A percentile compares a stretch with the other conserved stretches of the same genome.
These are phyloP conservation scores for Ogataea degrootiae DNA, from an alignment of 805 yeast genomes.

Conservation along the genomic window DNA sequence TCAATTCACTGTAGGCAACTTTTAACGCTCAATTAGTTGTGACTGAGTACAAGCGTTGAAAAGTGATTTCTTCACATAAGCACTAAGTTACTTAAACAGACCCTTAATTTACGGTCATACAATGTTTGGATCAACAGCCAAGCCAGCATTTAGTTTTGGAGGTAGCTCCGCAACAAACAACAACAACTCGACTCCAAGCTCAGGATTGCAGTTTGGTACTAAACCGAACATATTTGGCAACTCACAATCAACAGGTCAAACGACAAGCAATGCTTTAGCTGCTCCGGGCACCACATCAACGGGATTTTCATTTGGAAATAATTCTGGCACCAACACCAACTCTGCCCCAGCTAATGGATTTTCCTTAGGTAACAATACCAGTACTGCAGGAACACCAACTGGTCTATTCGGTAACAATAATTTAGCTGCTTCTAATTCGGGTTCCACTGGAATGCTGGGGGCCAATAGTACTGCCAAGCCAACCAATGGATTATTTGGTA, in stretches of 20 bases:
- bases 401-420: constrained; percentile 29
- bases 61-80: too few species aligned
- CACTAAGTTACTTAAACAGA: background rate
- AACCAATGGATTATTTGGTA: constrained; percentile 6
- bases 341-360: background rate
- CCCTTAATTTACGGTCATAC: background rate
- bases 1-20: too few species aligned
- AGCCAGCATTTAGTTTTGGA: constrained; percentile 23
- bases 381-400: constrained; percentile 38
- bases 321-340: constrained; percentile 4
- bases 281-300: constrained; percentile 10
- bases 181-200: constrained; percentile 1
- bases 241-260: constrained; percentile 19
- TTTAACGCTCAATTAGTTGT: too few species aligned
- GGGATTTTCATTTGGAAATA: constrained; percentile 11
- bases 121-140: constrained; percentile 24
- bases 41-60: too few species aligned
- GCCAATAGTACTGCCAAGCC: constrained; percentile 2
- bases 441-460: too few species aligned
- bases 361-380: background rate
- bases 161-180: constrained; percentile 1
- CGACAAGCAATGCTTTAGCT: constrained; percentile 12
- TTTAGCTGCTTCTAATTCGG: too few species aligned
- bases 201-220: constrained; percentile 5
- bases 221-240: constrained; percentile 24